Base-by-base conservation (phyloP, 2,329 filamentous ascomycete genomes). In the Alternaria triticimaculans region DNA sequence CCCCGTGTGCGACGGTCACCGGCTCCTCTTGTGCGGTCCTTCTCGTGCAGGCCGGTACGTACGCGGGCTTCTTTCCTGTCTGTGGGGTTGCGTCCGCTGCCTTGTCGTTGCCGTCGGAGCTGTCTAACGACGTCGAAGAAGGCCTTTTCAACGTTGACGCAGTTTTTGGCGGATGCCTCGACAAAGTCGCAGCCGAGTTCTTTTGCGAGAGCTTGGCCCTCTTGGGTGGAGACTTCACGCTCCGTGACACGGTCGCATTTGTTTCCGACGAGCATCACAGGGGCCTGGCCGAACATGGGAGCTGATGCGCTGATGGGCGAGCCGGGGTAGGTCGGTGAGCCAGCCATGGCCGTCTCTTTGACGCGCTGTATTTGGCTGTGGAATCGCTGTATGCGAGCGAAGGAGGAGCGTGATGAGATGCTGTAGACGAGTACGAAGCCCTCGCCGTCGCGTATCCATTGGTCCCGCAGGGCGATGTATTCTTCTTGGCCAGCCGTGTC, bases 401-500 rank as follows among this genome's bases (percentile, higher is more conserved):
- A 98, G 20, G 95, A 98, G 33, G 94, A 94, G 76, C 96, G 91
- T 56, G 95, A 98, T 14, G 96, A 97, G 82, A 99, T 98, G 84
- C 94, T 97, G 86, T 99, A 98, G 69, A 99, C 96, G 65, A 99
- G 87, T 28, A 99, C 93, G 79, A 98, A 98, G 20, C 96, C 96
- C 81, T 99, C 96, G 71, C 96, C 95, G 78, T 98, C 95, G 73
- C 96, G 90, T 80, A 98, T 98, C 95, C 95, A 98, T 84, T 98
- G 96, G 80, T 98, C 96, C 77, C 96, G 88, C 75, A 98, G 85
- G 50, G 96, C 96, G 68, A 95, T 97, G 83, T 98, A 99, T 84
- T 99, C 96, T 84, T 99, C 96, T 81, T 99, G 96, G 62, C 96
- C 96, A 56, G 96, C 96, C 58, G 96, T 99, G 83, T 99, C 96